Evolutionary conservation across 495 filamentous ascomycete genomes (phyloP), one percentile per base, ranked within the genome.

Genomic region (Mycothermus thermophilus): DNA sequence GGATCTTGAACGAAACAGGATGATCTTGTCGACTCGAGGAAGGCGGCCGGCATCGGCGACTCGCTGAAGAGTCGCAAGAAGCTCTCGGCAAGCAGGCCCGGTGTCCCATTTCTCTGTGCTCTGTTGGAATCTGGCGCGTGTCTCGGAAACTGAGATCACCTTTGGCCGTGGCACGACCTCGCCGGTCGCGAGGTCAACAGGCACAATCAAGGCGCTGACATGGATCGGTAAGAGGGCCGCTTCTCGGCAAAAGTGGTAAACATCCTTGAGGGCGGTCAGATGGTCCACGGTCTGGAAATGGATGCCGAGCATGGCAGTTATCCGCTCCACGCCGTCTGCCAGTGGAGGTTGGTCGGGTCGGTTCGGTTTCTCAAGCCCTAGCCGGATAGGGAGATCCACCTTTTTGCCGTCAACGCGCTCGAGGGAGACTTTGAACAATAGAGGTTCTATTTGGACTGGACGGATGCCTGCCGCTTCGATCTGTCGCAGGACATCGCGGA

Each of bases 31-130:
- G 31, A 18, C n/a, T 24, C 31, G 4, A 2, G 19, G 11, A 12
- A 35, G 32, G 15, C 24, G 32, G 32, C 22, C 23, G 23, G 32
- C 32, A 12, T 35, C 32, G 15, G 32, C 32, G 10, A 27, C 15
- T 6, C 14, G 23, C 6, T 35, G 32, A 17, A 35, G 32, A 19
- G 23, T 35, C 14, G 23, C 32, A 3, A 27, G 8, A 1, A 35
- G 32, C 13, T 35, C 15, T 14, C 32, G 24, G 32, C 23, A n/a
- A n/a, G n/a, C n/a, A n/a, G n/a, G n/a, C n/a, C n/a, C n/a, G n/a
- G n/a, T n/a, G n/a, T n/a, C n/a, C n/a, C n/a, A n/a, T n/a, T n/a
- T n/a, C n/a, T n/a, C n/a, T n/a, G n/a, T n/a, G n/a, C n/a, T n/a
- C 24, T 27, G 32, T 24, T 35, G 32, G 3, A 35, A 24, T 22